Conservation (phyloP, 352 stramenopile species). For the Pythium brassicae region DNA sequence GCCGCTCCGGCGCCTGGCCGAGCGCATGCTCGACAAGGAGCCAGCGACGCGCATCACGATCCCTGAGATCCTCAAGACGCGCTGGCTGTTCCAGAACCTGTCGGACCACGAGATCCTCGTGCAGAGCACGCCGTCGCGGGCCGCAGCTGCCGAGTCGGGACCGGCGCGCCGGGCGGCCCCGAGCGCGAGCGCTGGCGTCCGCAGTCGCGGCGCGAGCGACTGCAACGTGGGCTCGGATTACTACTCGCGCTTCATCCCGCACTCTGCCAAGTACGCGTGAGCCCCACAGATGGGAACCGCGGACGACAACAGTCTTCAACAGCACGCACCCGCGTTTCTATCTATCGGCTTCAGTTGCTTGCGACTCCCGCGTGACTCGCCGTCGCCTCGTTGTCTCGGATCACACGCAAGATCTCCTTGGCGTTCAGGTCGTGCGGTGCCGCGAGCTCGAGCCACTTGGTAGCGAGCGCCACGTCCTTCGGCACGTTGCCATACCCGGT, state of each 20-base stretch:
- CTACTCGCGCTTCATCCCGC: conserved; percentile 3
- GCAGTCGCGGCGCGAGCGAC: conserved; percentile 1
- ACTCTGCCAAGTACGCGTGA: conserved; percentile 12
- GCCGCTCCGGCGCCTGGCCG: conserved; percentile 25
- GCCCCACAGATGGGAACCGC: not conserved
- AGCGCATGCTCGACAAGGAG: conserved; percentile 53
- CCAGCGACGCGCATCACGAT: conserved; percentile 40
- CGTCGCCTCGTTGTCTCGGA: conserved; percentile 18
- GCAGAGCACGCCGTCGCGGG: not conserved
- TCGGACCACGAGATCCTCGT: conserved; percentile 8
- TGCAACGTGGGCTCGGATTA: conserved; percentile 6
- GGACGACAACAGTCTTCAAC: not conserved
- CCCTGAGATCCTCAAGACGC: conserved; percentile 42
- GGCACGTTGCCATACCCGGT: conserved; percentile 62
- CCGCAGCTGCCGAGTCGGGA: not conserved
- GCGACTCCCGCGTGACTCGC: not conserved
- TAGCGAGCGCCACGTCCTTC: conserved; percentile 51
- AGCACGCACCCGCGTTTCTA: not conserved
- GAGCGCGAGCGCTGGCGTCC: not conserved
- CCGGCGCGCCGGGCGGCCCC: not conserved
- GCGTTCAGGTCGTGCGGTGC: conserved; percentile 72
- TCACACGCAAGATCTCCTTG: conserved; percentile 59
- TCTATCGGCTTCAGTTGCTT: too few species aligned
- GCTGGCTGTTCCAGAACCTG: conserved; percentile 40
- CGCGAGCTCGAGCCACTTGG: conserved; percentile 73